Evolutionary conservation across 805 yeast species (phyloP).

Genomic region (Wickerhamiella australiensis): DNA sequence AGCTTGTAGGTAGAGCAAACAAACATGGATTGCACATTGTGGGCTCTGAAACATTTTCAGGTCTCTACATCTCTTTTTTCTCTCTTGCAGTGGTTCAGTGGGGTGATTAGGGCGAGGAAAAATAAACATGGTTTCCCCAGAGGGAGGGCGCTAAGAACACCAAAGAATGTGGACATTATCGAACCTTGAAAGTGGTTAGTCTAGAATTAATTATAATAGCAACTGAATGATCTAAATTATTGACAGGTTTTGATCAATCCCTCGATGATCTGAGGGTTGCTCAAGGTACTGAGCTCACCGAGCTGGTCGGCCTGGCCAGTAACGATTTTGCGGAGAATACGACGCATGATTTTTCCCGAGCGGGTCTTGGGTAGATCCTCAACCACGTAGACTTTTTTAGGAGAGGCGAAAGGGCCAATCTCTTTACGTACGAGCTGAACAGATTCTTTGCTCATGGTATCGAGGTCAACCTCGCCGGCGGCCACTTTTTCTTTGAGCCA

Average conservation of each 20-base stretch:
- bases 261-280: constrained; percentile 75
- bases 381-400: constrained; percentile 72
- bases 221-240: background rate
- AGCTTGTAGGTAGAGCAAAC: no score
- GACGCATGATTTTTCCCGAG: constrained; percentile 97
- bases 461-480: constrained; percentile 26
- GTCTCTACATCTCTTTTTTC: no score
- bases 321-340: constrained; percentile 85
- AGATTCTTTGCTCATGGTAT: constrained; percentile 51
- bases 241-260: constrained; percentile 39
- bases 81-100: no score
- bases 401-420: constrained; percentile 91
- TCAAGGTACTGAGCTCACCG: constrained; percentile 83
- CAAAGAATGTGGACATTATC: no score
- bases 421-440: constrained; percentile 81
- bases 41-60: no score
- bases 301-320: constrained; percentile 85
- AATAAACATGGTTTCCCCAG: no score
- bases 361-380: constrained; percentile 95
- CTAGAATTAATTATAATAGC: background rate
- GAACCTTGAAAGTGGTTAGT: no score
- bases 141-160: no score
- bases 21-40: no score
- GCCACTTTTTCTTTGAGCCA: constrained; percentile 48
- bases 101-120: no score